phyloP scores from a whole-genome alignment of 495 filamentous ascomycete genomes.

The Penicillium steckii region DNA sequence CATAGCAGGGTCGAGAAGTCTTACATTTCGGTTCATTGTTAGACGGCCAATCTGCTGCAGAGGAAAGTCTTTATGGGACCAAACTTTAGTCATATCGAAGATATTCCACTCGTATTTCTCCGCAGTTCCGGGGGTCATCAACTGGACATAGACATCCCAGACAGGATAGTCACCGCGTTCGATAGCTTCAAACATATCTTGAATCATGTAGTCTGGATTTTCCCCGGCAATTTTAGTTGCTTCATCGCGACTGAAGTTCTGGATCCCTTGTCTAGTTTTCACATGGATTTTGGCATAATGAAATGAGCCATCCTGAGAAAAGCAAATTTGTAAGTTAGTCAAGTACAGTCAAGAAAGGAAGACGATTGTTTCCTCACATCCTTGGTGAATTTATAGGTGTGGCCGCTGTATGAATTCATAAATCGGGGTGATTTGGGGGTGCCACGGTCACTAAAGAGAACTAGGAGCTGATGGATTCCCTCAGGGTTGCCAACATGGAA shows the following conservation, averaged over 20 bases:
- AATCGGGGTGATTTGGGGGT: constrained; percentile 58
- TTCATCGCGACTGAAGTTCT: constrained; percentile 57
- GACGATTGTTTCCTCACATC: too few relatives aligned
- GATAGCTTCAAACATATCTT: constrained; percentile 31
- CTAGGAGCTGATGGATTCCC: constrained; percentile 60
- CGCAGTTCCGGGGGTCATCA: constrained; percentile 32
- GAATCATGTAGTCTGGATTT: constrained; percentile 28
- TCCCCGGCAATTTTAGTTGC: constrained; percentile 53
- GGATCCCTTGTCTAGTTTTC: constrained; percentile 61
- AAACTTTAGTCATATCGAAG: constrained; percentile 41
- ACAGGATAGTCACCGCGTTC: constrained; percentile 27
- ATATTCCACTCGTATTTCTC: constrained; percentile 31
- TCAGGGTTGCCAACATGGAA: constrained; percentile 64
- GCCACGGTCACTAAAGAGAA: constrained; percentile 64
- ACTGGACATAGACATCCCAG: constrained; percentile 35
- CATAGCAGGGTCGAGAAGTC: too few relatives aligned
- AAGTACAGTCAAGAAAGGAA: background rate
- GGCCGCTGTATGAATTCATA: constrained; percentile 63
- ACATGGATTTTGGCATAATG: constrained; percentile 24
- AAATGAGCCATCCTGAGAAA: background rate
- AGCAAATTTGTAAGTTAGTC: constrained; percentile 22
- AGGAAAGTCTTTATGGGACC: constrained; percentile 38
- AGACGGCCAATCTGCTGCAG: constrained; percentile 35
- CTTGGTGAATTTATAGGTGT: constrained; percentile 67
- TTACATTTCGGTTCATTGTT: constrained; percentile 34